Evolutionary conservation across 306 rosid species (phyloP).

Genomic region (Malus sieversii): DNA sequence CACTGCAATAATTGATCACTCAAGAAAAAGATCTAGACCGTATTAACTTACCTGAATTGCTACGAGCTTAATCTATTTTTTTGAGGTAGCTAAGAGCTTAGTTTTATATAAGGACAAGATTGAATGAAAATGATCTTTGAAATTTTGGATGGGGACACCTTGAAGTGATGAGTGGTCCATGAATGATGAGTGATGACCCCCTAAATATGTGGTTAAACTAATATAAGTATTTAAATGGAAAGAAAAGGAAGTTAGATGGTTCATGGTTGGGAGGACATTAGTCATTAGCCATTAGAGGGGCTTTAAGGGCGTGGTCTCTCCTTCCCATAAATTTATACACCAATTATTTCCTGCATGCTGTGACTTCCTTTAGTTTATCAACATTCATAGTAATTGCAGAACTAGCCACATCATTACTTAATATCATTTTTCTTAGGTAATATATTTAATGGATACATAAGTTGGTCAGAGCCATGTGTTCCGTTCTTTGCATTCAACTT

Average conservation of each 20-base stretch:
- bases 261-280: neutral
- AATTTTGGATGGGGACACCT: neutral
- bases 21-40: neutral
- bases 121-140: neutral
- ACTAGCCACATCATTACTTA: neutral
- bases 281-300: neutral
- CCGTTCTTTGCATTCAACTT: too few relatives aligned
- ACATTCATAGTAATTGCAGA: neutral
- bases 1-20: neutral
- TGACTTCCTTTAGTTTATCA: neutral
- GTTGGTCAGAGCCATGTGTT: neutral
- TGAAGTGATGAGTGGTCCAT: constrained; percentile 12
- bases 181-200: neutral
- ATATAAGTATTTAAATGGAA: neutral
- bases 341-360: neutral
- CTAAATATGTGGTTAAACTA: neutral
- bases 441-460: too few relatives aligned
- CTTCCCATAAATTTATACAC: constrained; percentile 14
- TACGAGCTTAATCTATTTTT: neutral
- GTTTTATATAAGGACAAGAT: neutral
- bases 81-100: neutral
- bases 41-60: neutral
- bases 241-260: neutral
- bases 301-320: constrained; percentile 31
- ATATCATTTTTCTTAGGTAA: too few relatives aligned